Base-by-base conservation (phyloP, 2,329 filamentous ascomycete genomes). In the Seiridium unicorne region DNA sequence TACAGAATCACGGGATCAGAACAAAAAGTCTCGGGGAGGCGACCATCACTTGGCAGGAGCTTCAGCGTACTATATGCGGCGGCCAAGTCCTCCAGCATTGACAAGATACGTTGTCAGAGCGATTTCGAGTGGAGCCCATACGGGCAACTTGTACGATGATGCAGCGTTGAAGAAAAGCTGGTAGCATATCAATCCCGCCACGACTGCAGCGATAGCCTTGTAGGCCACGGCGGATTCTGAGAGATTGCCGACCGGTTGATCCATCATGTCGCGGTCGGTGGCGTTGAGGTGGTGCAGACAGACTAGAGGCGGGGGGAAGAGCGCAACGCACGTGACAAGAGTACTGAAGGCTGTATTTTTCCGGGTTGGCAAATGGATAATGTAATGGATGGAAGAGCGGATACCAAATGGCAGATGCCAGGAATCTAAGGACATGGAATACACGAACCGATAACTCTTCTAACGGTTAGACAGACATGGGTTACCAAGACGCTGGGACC, bases 61-160 rank as follows among this genome's bases (percentile, higher is more conserved):
- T 26, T 32, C 26, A 1, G 44, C 57, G 31, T 49, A 60, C 58
- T 60, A 60, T 13, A 60, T 32, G 11, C 51, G 51, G 31, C 58
- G 58, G 13, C 35, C 51, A 10, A 46, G 26, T 3, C 58, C 58
- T 5, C 51, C 58, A 31, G 58, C 35, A 13, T 11, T 13, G 34
- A 55, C 51, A 3, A 55, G 38, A 18, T 60, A 51, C 2, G 31
- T 48, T 36, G 58, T 36, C 8, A 60, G 51, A 10, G 58, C 58
- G 11, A 60, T 56, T 42, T 60, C 58, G 31, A 60, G 42, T 26
- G 58, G 58, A 11, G 32, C 44, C 34, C 51, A 49, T 10, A 40
- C 10, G 6, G 58, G 58, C 34, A 60, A 35, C 9, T n/a, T 34
- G 10, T 51, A 48, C 11, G 36, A 31, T 26, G 32, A n/a, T 11